Conservation (phyloP, 2,329 filamentous ascomycete species). For the Akanthomyces dipterigenus region DNA sequence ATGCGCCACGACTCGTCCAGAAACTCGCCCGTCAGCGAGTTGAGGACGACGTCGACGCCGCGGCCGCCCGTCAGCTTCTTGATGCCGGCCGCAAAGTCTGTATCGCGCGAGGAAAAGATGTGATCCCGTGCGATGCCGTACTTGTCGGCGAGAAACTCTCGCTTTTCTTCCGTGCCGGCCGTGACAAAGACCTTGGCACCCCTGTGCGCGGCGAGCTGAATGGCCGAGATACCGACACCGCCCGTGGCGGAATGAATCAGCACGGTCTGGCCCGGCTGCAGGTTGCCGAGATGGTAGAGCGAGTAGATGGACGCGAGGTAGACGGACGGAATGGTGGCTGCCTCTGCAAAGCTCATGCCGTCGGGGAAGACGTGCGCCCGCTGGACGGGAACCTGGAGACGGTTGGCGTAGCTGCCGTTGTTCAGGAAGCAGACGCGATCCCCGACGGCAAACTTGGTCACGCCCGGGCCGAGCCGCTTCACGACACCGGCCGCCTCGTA, state of each 20-base stretch:
- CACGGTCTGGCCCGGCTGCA: constrained; percentile 26
- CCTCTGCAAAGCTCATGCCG: constrained; percentile 26
- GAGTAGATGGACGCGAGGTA: constrained; percentile 23
- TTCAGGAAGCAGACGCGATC: constrained; percentile 16
- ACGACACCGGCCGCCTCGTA: constrained; percentile 19
- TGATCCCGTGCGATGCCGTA: constrained; percentile 23
- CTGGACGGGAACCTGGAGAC: background rate
- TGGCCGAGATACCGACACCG: constrained; percentile 24
- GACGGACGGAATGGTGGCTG: constrained; percentile 25
- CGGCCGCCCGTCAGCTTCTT: constrained; percentile 19
- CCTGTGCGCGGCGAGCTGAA: constrained; percentile 21
- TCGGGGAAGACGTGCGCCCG: constrained; percentile 24
- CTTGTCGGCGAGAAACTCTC: constrained; percentile 19
- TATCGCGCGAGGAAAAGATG: constrained; percentile 25
- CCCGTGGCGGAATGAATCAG: constrained; percentile 29
- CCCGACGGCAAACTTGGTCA: constrained; percentile 10
- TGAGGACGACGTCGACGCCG: constrained; percentile 30
- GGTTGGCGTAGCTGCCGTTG: background rate
- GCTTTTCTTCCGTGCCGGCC: constrained; percentile 24
- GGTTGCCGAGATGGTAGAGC: constrained; percentile 16
- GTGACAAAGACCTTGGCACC: constrained; percentile 25
- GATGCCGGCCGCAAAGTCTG: constrained; percentile 23
- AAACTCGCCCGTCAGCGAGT: constrained; percentile 26
- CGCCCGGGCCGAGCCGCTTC: constrained; percentile 10
- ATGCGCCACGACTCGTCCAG: constrained; percentile 27